Conservation (phyloP, 306 rosid species). For the Macrotyloma uniflorum region DNA sequence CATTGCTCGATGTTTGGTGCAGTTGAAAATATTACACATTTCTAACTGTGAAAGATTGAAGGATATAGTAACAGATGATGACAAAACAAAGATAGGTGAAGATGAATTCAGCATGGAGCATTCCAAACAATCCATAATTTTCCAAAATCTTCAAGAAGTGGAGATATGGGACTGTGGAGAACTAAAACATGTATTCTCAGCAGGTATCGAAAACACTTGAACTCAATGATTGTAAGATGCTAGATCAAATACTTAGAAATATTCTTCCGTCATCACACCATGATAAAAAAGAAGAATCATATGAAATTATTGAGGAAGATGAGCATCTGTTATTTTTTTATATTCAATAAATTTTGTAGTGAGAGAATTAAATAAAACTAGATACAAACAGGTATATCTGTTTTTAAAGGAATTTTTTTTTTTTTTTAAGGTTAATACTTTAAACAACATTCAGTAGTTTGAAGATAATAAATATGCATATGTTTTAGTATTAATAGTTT, state of each 20-base stretch:
- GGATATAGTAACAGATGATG: conserved; percentile 25
- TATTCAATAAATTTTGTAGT: too few species aligned
- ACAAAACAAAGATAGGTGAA: neutral
- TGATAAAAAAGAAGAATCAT: neutral
- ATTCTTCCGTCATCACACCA: too few species aligned
- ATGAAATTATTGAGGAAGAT: neutral
- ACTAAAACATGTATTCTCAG: neutral
- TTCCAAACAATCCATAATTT: neutral
- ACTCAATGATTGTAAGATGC: rapidly evolving
- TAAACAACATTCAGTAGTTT: too few species aligned
- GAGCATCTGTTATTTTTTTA: too few species aligned
- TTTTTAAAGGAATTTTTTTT: too few species aligned
- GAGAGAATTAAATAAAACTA: too few species aligned
- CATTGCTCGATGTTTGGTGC: neutral
- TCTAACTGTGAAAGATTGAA: neutral
- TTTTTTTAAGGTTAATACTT: too few species aligned
- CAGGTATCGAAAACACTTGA: too few species aligned
- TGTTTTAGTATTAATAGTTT: too few species aligned
- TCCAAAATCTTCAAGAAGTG: conserved; percentile 33
- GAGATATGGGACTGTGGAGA: neutral
- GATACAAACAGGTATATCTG: too few species aligned
- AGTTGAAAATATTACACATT: neutral
- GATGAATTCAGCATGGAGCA: neutral
- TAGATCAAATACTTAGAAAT: too few species aligned
- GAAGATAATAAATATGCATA: too few species aligned